A percentile compares a stretch with the other conserved stretches of the same genome.
These are phyloP conservation scores for Rhodomyrtus tomentosa DNA, from an alignment of 345 rosid species.

Conservation along the genomic window DNA sequence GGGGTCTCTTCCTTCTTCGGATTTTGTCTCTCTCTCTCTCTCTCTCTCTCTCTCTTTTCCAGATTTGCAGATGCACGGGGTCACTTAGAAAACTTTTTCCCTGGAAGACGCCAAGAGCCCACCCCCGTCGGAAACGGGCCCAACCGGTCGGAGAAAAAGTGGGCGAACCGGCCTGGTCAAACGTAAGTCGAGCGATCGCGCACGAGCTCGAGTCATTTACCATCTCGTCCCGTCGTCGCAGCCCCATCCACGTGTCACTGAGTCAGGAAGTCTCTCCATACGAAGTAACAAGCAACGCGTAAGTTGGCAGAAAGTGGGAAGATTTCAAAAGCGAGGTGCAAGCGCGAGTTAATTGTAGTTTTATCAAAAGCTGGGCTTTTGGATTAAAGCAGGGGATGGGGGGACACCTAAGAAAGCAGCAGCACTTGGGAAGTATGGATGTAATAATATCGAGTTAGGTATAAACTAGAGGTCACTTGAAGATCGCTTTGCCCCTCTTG, in stretches of 20 bases:
- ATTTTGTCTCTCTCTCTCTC: not conserved
- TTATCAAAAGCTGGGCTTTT: not conserved
- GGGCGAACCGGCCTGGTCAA: not conserved
- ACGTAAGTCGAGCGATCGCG: not conserved
- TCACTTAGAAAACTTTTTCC: not conserved
- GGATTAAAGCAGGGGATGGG: not conserved
- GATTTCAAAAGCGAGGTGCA: not conserved
- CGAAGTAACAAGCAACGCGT: not conserved
- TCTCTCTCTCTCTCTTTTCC: not conserved
- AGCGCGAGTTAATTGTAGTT: not conserved
- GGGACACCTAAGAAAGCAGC: not conserved
- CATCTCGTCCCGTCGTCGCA: not conserved
- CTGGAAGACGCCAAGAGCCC: not conserved
- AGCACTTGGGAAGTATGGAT: not conserved
- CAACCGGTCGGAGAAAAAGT: not conserved
- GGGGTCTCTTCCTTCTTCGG: not conserved
- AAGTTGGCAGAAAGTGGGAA: not conserved
- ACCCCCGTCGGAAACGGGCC: not conserved
- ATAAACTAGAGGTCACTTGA: not conserved
- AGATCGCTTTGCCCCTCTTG: not conserved
- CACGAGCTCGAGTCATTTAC: not conserved
- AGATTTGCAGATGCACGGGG: not conserved
- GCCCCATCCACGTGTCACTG: not conserved
- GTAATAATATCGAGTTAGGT: not conserved
- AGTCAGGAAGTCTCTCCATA: not conserved